These are phyloP conservation scores for Trichomonas tenax DNA, from an alignment of 208 protist genomes.

Conservation along the genomic window DNA sequence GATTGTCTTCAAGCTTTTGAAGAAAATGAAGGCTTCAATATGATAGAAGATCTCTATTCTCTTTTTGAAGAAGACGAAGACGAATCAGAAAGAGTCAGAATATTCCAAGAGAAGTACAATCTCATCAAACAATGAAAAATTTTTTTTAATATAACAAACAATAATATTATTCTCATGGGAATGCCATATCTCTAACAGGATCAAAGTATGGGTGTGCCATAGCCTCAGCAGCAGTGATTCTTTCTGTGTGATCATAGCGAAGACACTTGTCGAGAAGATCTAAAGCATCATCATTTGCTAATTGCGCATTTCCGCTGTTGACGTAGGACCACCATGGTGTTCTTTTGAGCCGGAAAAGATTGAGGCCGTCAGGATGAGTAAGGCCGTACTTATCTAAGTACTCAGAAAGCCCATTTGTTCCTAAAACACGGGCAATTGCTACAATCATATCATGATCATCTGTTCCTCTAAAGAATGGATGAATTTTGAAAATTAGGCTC, in stretches of 20 bases:
- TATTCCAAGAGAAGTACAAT: too few relatives aligned
- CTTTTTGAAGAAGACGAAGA: too few relatives aligned
- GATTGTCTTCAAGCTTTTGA: too few relatives aligned
- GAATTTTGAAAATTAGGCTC: slow-evolving; percentile 31
- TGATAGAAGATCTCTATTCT: too few relatives aligned
- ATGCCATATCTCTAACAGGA: neutral
- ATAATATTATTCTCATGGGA: neutral
- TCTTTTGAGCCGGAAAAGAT: neutral
- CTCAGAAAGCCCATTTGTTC: neutral
- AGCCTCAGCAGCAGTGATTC: slow-evolving; percentile 14
- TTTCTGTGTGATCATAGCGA: slow-evolving; percentile 18
- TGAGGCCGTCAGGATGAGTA: neutral
- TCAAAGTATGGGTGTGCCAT: slow-evolving; percentile 22
- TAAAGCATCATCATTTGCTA: neutral
- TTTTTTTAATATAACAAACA: too few relatives aligned
- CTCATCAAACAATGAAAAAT: too few relatives aligned
- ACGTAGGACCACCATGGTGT: neutral
- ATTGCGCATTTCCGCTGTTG: neutral
- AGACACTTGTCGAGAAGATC: slow-evolving; percentile 24
- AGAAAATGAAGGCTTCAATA: too few relatives aligned
- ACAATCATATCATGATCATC: slow-evolving; percentile 27
- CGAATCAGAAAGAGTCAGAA: too few relatives aligned
- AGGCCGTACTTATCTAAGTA: neutral
- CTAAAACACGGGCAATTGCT: neutral
- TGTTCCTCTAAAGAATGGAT: slow-evolving; percentile 29